Evolutionary conservation across 371 early-diverging fungal genomes (phyloP), one percentile per base, ranked within the genome.

Genomic region (Smittium culicis): DNA sequence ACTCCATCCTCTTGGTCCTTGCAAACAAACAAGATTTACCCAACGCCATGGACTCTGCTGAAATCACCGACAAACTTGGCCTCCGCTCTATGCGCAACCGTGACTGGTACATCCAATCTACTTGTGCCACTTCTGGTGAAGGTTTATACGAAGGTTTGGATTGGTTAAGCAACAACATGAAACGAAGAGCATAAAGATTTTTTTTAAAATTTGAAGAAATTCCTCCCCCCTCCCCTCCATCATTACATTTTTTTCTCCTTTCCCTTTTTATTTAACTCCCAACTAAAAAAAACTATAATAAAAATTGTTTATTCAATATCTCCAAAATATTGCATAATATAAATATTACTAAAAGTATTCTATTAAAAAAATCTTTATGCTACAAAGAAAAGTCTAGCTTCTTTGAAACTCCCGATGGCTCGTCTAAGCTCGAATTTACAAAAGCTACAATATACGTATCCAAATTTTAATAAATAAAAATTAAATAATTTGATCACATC

Each of bases 21-120:
- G 92, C 92, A 70, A 92, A 92, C 79, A 92, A 92, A 79, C 91
- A 92, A 76, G 92, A 92, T 81, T 82, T 92, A 78, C 90, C 90
- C 69, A 88, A 89, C 69, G 92, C 92, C 56, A 86, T 92, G 86
- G 85, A 79, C 67, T 84, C 88, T 55, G 87, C 87, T 31, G 87
- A 91, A 74, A 85, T 92, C 61, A 89, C 90, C 34, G 92, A 92
- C 70, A 86, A 88, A 70, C 85, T 92, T 54, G 89, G 91, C 55
- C 82, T 92, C 68, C 89, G 87, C 58, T 80, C 87, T 58, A 77
- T 94, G 57, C 82, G 88, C 66, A 83, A 87, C 69, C 89, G 96
- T 79, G 81, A 86, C 68, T 96, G 96, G 88, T 90, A 85, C 70
- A 92, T 96, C 70, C 92, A 94, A 80, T 86, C 91, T 32, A 90